Evolutionary conservation across 805 yeast species (phyloP).

Genomic region (Tanozyma kutaoensis): DNA sequence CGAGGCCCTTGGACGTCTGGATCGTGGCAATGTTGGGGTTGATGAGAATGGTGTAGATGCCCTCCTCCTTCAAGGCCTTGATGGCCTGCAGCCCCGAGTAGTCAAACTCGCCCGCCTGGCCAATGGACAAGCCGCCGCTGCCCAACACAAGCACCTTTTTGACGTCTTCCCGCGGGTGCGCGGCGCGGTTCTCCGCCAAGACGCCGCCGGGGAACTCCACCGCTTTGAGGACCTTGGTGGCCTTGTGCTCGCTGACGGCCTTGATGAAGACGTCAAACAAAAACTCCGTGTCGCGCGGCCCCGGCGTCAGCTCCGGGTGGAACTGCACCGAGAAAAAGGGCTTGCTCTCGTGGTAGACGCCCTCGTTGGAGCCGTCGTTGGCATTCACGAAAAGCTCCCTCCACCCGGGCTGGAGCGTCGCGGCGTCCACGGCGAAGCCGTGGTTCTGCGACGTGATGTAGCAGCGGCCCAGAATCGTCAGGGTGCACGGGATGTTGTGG

Average conservation of each 20-base stretch:
- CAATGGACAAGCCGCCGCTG: constrained; percentile 96
- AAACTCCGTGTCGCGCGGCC: constrained; percentile 98
- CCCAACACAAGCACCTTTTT: constrained; percentile 92
- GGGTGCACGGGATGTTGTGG: constrained; percentile 94
- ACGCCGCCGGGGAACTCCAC: constrained; percentile 88
- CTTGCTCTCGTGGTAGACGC: constrained; percentile 78
- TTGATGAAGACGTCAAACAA: constrained; percentile 86
- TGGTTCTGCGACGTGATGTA: constrained; percentile 98
- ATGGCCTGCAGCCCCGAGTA: constrained; percentile 98
- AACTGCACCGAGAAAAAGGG: constrained; percentile 97
- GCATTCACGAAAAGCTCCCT: constrained; percentile 90
- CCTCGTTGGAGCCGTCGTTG: constrained; percentile 96
- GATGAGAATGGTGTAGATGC: constrained; percentile 88
- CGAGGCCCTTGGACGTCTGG: constrained; percentile 95
- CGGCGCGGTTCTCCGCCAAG: constrained; percentile 56
- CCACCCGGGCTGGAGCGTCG: constrained; percentile 71
- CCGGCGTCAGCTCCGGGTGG: constrained; percentile 99
- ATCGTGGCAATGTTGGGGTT: constrained; percentile 98
- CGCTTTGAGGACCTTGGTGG: constrained; percentile 47
- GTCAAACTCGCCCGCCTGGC: constrained; percentile 99
- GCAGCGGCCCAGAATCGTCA: constrained; percentile 83
- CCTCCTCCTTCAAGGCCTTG: constrained; percentile 96
- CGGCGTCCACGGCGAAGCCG: constrained; percentile 91
- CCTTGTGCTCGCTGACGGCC: constrained; percentile 56
- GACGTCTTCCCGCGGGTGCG: constrained; percentile 67